Evolutionary conservation across 2,329 filamentous ascomycete genomes (phyloP), one percentile per base, ranked within the genome.

Genomic region (Aureobasidium sp.): DNA sequence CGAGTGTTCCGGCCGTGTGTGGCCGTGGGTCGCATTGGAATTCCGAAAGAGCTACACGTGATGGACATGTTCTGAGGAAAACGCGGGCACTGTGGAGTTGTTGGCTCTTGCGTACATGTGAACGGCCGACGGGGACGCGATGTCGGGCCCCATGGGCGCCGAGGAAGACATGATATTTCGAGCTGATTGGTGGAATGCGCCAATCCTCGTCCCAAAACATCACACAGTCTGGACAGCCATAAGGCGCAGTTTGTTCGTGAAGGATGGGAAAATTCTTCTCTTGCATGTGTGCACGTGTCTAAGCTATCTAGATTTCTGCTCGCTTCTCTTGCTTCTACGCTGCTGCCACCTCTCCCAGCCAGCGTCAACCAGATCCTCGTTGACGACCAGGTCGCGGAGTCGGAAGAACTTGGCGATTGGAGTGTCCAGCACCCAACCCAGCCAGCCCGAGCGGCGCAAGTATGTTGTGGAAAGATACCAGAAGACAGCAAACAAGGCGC

Each of bases 321-420:
- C 49, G 25, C 53, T 61, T 35, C 61, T 65, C 66, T 69, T 75
- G 61, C 71, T 74, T 61, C 75, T 75, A 60, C 75, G 72, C 51
- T 79, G 77, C 73, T 93, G 86, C 90, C 92, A 97, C 71, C 89
- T 87, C 74, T 92, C 89, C 93, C 93, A 99, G 2, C 94, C 94
- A 43, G 91, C 87, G 76, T 96, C 90, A 35, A 87, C 87, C 67
- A 96, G 75, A 74, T 97, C 93, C 74, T 97, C 93, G 71, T 88
- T 87, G 7, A 95, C 80, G 13, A 95, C 84, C 64, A 99, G 75
- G 73, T 99, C 94, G 62, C 94, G 81, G 50, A 95, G 77, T 62
- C 93, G 81, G 50, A 94, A 76, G 65, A 84, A 80, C 68, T 82
- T 81, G 3, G 84, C 82, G 4, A 88, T 67, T 29, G 83, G 81